Percentiles rank a stretch among this genome's conserved stretches.
phyloP scores from a whole-genome alignment of 345 rosid species.

The Nasturtium officinale region DNA sequence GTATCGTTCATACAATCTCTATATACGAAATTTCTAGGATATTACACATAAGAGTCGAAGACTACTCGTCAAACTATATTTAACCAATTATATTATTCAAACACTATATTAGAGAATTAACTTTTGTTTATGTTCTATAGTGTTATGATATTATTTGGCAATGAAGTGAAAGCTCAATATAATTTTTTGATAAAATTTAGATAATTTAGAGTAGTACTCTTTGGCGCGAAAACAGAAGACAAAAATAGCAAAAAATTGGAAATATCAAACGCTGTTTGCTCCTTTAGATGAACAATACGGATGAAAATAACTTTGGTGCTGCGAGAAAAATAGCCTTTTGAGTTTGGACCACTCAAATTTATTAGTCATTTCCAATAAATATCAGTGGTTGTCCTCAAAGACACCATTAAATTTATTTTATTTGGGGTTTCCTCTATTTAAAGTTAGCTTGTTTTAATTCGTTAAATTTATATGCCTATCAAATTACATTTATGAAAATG shows the following conservation, averaged over 20 bases:
- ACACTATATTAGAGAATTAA: background rate
- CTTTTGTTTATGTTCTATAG: background rate
- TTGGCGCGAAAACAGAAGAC: slow-evolving; percentile 34
- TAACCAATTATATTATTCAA: background rate
- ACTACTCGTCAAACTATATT: background rate
- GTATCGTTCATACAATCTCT: background rate
- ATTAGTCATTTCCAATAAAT: slow-evolving; percentile 41
- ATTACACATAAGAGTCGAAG: background rate
- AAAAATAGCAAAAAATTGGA: slow-evolving; percentile 21
- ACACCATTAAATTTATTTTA: slow-evolving; percentile 32
- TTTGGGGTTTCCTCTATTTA: slow-evolving; percentile 17
- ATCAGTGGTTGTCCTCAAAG: slow-evolving; percentile 34
- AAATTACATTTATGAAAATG: background rate
- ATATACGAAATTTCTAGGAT: background rate
- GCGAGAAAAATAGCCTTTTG: slow-evolving; percentile 17
- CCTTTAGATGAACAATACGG: slow-evolving; percentile 24
- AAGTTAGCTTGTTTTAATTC: slow-evolving; percentile 8
- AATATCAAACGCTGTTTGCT: slow-evolving; percentile 26
- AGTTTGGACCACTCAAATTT: slow-evolving; percentile 45
- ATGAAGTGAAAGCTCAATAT: slow-evolving; percentile 34
- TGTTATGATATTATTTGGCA: slow-evolving; percentile 21
- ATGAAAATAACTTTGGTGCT: slow-evolving; percentile 22
- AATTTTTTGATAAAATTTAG: background rate
- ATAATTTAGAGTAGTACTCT: slow-evolving; percentile 12
- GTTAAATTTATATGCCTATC: slow-evolving; percentile 21